Percentiles rank a stretch among this genome's conserved stretches.
Conservation (phyloP, 2,329 filamentous ascomycete genomes). For the Paraphoma sp. region DNA sequence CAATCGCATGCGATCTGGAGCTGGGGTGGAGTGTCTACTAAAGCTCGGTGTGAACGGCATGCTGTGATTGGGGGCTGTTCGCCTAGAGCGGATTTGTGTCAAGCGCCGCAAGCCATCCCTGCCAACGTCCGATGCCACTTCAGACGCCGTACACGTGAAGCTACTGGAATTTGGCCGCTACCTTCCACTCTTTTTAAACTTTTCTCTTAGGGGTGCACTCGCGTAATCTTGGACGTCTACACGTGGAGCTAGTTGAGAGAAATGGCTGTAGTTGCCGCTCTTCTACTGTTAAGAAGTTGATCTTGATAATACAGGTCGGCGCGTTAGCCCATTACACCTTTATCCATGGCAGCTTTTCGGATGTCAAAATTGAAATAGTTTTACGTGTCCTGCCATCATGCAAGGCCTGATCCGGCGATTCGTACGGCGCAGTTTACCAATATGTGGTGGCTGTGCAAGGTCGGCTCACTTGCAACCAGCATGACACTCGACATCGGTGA, state of each 20-base stretch:
- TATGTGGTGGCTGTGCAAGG: too few species aligned
- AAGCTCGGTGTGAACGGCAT: constrained; percentile 21
- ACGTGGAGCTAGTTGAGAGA: constrained; percentile 19
- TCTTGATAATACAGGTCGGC: too few species aligned
- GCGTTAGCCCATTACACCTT: too few species aligned
- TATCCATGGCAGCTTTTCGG: too few species aligned
- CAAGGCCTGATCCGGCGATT: too few species aligned
- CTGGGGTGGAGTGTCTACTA: constrained; percentile 31
- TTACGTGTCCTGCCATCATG: too few species aligned
- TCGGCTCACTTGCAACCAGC: too few species aligned
- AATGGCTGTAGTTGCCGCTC: too few species aligned
- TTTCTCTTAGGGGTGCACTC: constrained; percentile 24
- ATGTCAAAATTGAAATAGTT: too few species aligned
- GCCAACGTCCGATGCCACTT: constrained; percentile 13
- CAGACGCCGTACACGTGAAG: constrained; percentile 15
- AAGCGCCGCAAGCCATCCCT: constrained; percentile 25
- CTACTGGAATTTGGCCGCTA: constrained; percentile 29
- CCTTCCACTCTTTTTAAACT: constrained; percentile 35
- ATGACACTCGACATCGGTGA: too few species aligned
- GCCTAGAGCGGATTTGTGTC: constrained; percentile 18
- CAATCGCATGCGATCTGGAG: constrained; percentile 35
- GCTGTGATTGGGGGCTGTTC: constrained; percentile 19
- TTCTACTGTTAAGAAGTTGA: too few species aligned
- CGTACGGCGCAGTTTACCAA: too few species aligned
- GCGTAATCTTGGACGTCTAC: constrained; percentile 25